These are phyloP conservation scores for Chrysoporthe austroafricana DNA, from an alignment of 2,329 filamentous ascomycete species.

Conservation along the genomic window DNA sequence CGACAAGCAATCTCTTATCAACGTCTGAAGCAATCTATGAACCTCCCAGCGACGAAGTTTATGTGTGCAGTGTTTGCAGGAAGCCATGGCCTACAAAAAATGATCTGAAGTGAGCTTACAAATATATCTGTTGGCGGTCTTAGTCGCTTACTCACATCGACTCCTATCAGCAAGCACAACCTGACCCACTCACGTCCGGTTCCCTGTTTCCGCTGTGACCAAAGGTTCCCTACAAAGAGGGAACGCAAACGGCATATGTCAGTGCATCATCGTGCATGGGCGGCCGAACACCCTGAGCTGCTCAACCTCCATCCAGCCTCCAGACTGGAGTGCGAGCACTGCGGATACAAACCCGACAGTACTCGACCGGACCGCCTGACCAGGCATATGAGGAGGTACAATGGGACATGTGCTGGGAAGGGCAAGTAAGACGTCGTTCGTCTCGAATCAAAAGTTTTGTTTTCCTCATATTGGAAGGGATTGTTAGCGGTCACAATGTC, in stretches of 20 bases:
- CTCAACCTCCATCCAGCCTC: background rate
- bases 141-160: background rate
- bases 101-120: background rate
- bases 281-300: background rate
- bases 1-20: too few species aligned
- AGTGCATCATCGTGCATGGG: background rate
- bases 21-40: too few species aligned
- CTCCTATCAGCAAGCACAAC: background rate
- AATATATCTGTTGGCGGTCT: background rate
- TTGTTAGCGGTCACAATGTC: too few species aligned
- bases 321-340: background rate
- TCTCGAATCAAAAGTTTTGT: too few species aligned
- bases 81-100: too few species aligned
- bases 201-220: background rate
- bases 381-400: constrained; percentile 1
- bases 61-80: too few species aligned
- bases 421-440: too few species aligned
- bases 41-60: too few species aligned
- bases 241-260: constrained; percentile 2
- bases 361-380: constrained; percentile 1
- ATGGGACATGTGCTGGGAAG: too few species aligned
- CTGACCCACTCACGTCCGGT: background rate
- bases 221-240: background rate
- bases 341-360: background rate
- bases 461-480: too few species aligned